Percentiles rank a stretch among this genome's conserved stretches.
Evolutionary conservation across 2,329 filamentous ascomycete species (phyloP).

Genomic region (Pseudonectria buxi): DNA sequence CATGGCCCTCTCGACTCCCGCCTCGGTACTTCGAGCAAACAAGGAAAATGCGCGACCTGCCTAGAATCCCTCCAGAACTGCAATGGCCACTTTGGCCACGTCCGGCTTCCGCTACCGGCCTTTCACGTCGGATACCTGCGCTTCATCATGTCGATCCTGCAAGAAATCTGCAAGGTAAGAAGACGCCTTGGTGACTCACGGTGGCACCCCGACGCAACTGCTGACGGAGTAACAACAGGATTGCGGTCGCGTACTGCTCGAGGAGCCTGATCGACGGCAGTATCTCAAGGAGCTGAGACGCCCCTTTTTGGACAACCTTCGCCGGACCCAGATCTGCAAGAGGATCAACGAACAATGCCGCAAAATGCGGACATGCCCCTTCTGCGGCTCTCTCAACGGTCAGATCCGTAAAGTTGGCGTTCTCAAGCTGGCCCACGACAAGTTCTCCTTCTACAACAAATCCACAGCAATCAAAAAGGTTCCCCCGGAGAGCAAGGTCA

Average conservation of each 20-base stretch:
- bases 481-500: conserved; percentile 71
- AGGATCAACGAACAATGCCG: conserved; percentile 83
- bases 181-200: neutral
- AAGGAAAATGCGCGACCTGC: conserved; percentile 73
- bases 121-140: conserved; percentile 97
- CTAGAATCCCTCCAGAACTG: conserved; percentile 74
- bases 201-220: neutral
- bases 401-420: conserved; percentile 86
- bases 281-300: conserved; percentile 76
- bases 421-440: conserved; percentile 92
- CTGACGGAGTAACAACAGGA: conserved; percentile 41
- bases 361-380: conserved; percentile 75
- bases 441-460: conserved; percentile 80
- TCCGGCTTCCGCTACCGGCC: conserved; percentile 80
- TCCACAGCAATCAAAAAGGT: conserved; percentile 83
- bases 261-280: conserved; percentile 68
- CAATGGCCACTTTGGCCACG: conserved; percentile 92
- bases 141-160: conserved; percentile 83
- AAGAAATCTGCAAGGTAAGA: conserved; percentile 81
- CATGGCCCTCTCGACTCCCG: conserved; percentile 85
- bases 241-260: conserved; percentile 76
- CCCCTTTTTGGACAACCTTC: conserved; percentile 79
- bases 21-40: conserved; percentile 84
- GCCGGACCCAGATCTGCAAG: conserved; percentile 77
- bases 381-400: conserved; percentile 78